A percentile compares a stretch with the other conserved stretches of the same genome.
Evolutionary conservation across 192 early-diverging fungal genomes (phyloP).

Genomic region (Coemansia sp.): DNA sequence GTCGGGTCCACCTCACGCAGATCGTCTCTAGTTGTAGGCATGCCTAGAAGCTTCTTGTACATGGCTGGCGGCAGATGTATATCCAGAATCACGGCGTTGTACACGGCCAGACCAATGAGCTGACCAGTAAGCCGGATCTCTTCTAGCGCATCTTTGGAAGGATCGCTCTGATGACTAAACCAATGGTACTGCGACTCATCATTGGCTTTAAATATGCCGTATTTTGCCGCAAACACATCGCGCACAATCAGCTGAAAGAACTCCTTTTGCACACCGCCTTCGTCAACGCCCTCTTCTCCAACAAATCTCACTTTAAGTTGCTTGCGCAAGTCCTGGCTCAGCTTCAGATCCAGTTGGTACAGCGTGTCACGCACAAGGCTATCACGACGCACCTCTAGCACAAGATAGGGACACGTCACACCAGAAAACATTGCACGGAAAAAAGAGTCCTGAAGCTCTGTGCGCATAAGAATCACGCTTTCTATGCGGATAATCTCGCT

Average conservation of each 20-base stretch:
- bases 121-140: slow-evolving; percentile 88
- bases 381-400: slow-evolving; percentile 69
- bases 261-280: slow-evolving; percentile 93
- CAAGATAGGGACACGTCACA: slow-evolving; percentile 70
- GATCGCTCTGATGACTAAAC: slow-evolving; percentile 65
- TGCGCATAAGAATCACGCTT: slow-evolving; percentile 67
- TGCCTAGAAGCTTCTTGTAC: slow-evolving; percentile 84
- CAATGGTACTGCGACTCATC: slow-evolving; percentile 82
- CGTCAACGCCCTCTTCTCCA: slow-evolving; percentile 90
- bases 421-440: slow-evolving; percentile 75
- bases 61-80: slow-evolving; percentile 82
- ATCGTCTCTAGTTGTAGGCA: slow-evolving; percentile 67
- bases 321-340: slow-evolving; percentile 82
- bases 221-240: slow-evolving; percentile 83
- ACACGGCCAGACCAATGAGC: slow-evolving; percentile 87
- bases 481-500: slow-evolving; percentile 72
- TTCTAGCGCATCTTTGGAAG: slow-evolving; percentile 55
- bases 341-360: slow-evolving; percentile 74
- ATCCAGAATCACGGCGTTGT: slow-evolving; percentile 89
- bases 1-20: slow-evolving; percentile 72
- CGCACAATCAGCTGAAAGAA: slow-evolving; percentile 89
- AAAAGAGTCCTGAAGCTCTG: slow-evolving; percentile 70
- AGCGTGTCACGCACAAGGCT: slow-evolving; percentile 68
- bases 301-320: slow-evolving; percentile 89
- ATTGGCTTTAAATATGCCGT: slow-evolving; percentile 78